Base-by-base conservation (phyloP, 2,329 filamentous ascomycete genomes). In the Diaporthe sp. region DNA sequence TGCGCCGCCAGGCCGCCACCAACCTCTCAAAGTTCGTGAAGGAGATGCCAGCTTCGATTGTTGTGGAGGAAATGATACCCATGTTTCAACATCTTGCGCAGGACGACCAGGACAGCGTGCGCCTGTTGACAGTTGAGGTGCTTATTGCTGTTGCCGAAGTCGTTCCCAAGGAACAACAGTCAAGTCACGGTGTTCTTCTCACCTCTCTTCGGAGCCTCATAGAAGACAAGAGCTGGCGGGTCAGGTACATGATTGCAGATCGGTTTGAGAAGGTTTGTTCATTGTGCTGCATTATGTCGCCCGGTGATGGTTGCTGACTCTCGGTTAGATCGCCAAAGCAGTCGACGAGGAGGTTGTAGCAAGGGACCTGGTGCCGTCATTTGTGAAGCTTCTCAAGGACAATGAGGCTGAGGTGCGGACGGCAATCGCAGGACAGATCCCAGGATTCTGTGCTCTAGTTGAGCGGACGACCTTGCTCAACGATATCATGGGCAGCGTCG, bases 211-310 rank as follows among this genome's bases (percentile, higher is more conserved):
- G 97, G 81, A 98, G 92, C 86, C 86, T 99, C 82, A 98, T 99
- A 86, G 97, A 98, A 82, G 97, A 99, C 85, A 99, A 98, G 91
- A 98, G 97, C 87, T 99, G 97, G 97, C 93, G 97, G 82, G 97
- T 99, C 76, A 92, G 97, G 83, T 99, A 98, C 86, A 99, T 99
- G 97, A 97, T 99, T 80, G 97, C 97, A 67, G 97, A 99, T 85
- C 92, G 95, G 83, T 99, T 98, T 82, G 97, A 99, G 86, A 98
- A 98, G 94, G 95, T 95, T 82, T 68, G 82, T 71, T 72, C 37
- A 49, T 12, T 22, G 10, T 59, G 19, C n/a, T 39, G 34, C 17
- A 6, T 10, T 59, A 10, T 25, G 28, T 13, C 17, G 6, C 37
- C 25, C 25, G 28, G 9, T 12, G 28, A 17, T 42, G 34, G 22